Evolutionary conservation across 352 stramenopile species (phyloP).

Genomic region (Elongisporangium prolatum): DNA sequence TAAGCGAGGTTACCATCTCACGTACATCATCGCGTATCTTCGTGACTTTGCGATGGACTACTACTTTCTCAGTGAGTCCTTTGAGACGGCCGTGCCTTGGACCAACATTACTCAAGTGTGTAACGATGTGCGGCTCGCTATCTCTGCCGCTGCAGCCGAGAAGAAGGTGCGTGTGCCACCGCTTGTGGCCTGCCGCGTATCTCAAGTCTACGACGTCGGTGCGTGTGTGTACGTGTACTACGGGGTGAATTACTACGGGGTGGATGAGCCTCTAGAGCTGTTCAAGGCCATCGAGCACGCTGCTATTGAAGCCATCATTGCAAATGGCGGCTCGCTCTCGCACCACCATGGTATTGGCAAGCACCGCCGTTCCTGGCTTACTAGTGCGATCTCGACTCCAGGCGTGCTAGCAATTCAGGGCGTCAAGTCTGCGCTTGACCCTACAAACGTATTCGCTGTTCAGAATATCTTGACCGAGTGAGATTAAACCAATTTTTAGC

Average conservation of each 20-base stretch:
- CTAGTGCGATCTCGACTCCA: conserved; percentile 72
- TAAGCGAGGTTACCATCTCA: conserved; percentile 92
- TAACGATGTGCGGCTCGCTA: conserved; percentile 48
- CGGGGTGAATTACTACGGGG: conserved; percentile 89
- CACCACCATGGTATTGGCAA: conserved; percentile 97
- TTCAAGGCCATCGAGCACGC: conserved; percentile 80
- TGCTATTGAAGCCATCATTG: conserved; percentile 83
- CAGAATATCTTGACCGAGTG: conserved; percentile 58
- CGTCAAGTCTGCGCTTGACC: conserved; percentile 89
- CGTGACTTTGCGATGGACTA: conserved; percentile 93
- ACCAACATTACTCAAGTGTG: conserved; percentile 53
- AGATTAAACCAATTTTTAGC: too few species aligned
- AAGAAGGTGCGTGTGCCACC: conserved; percentile 64
- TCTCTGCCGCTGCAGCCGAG: conserved; percentile 30
- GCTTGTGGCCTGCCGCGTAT: conserved; percentile 91
- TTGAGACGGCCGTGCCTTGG: conserved; percentile 86
- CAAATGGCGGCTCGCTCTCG: conserved; percentile 88
- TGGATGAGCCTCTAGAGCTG: conserved; percentile 71
- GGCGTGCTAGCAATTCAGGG: conserved; percentile 63
- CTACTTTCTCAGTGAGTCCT: conserved; percentile 90
- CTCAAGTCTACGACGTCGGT: conserved; percentile 94
- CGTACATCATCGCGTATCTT: conserved; percentile 93
- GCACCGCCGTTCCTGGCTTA: conserved; percentile 82
- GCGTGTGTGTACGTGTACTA: conserved; percentile 97
- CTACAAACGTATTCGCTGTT: conserved; percentile 89